Conservation (phyloP, 768 basidiomycete species). For the Boletus tomentosulus region DNA sequence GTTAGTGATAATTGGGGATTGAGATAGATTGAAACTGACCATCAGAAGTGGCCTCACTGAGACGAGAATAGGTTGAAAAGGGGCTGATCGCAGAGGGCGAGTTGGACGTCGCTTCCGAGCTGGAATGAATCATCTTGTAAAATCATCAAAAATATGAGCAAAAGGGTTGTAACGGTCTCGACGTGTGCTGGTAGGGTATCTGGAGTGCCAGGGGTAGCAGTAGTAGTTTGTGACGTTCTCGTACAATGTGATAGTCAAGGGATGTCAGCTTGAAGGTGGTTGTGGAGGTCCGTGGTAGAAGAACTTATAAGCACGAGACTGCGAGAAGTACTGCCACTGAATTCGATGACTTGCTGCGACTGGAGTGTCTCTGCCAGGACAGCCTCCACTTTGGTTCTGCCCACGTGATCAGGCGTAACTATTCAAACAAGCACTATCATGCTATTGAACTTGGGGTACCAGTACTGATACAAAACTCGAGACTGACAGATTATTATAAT, state of each 20-base stretch:
- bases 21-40: constrained; percentile 24
- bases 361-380: neutral
- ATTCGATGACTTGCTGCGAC: neutral
- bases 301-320: neutral
- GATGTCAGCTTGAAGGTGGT: neutral
- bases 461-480: too few species aligned
- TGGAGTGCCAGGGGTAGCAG: neutral
- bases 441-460: too few species aligned
- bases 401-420: neutral
- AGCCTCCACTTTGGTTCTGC: neutral
- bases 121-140: constrained; percentile 30
- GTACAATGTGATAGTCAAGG: neutral
- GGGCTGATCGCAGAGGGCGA: constrained; percentile 36
- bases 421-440: too few species aligned
- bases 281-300: neutral
- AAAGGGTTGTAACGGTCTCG: neutral
- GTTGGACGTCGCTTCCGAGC: constrained; percentile 33
- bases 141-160: constrained; percentile 15
- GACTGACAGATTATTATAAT: too few species aligned
- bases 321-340: neutral
- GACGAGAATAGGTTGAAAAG: constrained; percentile 35
- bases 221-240: neutral
- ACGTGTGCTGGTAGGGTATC: neutral
- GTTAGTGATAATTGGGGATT: constrained; percentile 1
- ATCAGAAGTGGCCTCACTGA: constrained; percentile 54